A percentile compares a stretch with the other conserved stretches of the same genome.
Evolutionary conservation across 2,329 filamentous ascomycete genomes (phyloP).

Genomic region (Neofusicoccum ribis): DNA sequence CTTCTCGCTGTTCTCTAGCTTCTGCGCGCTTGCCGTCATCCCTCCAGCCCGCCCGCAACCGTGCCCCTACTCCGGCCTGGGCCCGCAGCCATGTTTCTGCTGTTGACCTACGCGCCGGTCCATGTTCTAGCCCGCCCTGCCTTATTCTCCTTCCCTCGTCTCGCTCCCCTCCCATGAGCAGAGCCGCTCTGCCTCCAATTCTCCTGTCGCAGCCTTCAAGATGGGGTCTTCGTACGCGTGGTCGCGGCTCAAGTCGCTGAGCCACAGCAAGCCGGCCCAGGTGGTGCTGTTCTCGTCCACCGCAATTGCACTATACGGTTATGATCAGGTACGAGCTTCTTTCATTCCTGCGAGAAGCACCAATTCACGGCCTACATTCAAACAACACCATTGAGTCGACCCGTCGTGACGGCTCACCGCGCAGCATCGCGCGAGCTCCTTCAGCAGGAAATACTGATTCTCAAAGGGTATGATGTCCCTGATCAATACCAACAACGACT

Average conservation of each 20-base stretch:
- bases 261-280: constrained; percentile 42
- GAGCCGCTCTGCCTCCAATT: background rate
- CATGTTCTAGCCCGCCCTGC: background rate
- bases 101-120: background rate
- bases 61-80: background rate
- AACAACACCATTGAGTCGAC: background rate
- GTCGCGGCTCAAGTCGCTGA: constrained; percentile 3
- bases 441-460: background rate
- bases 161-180: background rate
- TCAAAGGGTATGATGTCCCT: constrained; percentile 52
- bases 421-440: too few species aligned
- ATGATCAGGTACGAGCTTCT: constrained; percentile 32
- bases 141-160: background rate
- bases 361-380: too few species aligned
- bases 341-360: too few species aligned
- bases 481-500: constrained; percentile 57
- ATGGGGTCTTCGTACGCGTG: constrained; percentile 2
- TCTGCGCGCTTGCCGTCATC: constrained; percentile 6
- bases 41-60: background rate
- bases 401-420: too few species aligned
- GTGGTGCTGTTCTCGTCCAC: constrained; percentile 56
- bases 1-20: background rate
- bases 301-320: constrained; percentile 57
- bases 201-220: background rate
- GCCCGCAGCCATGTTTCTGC: constrained; percentile 3